A percentile compares a stretch with the other conserved stretches of the same genome.
Evolutionary conservation across 768 basidiomycete species (phyloP).

Genomic region (Russula emetica): DNA sequence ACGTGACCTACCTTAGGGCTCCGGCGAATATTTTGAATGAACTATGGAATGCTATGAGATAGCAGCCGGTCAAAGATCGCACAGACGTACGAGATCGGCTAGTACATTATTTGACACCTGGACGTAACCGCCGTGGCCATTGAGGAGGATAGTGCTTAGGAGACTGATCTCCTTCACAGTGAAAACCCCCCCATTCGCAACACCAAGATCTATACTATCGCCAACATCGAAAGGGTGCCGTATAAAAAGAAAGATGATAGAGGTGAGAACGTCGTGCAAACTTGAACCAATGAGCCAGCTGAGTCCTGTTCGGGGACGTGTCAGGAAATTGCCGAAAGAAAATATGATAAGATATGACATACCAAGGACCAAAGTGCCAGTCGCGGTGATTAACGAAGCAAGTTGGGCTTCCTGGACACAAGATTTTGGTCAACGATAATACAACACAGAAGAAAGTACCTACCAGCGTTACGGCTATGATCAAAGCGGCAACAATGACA

Average conservation of each 20-base stretch:
- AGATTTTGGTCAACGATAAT: constrained; percentile 6
- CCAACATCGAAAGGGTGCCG: constrained; percentile 83
- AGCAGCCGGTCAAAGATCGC: background rate
- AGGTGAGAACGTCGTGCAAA: constrained; percentile 73
- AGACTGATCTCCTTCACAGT: constrained; percentile 87
- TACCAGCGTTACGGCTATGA: constrained; percentile 78
- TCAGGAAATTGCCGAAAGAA: background rate
- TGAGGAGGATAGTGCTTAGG: constrained; percentile 69
- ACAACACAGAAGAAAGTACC: constrained; percentile 31
- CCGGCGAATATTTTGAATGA: constrained; percentile 66
- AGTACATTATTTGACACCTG: constrained; percentile 67
- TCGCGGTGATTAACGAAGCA: constrained; percentile 68
- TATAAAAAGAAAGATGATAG: constrained; percentile 89
- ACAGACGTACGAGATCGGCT: constrained; percentile 46
- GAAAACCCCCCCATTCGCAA: constrained; percentile 45
- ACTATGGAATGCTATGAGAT: constrained; percentile 37
- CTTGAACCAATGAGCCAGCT: constrained; percentile 85
- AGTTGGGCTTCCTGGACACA: constrained; percentile 60
- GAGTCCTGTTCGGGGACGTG: constrained; percentile 43
- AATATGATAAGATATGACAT: constrained; percentile 10
- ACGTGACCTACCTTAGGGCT: constrained; percentile 53
- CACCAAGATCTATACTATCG: constrained; percentile 54
- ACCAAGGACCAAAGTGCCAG: constrained; percentile 58
- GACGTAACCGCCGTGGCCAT: constrained; percentile 53
- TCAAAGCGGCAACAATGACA: constrained; percentile 63